A percentile compares a stretch with the other conserved stretches of the same genome.
These are phyloP conservation scores for Blastocystis sp. DNA, from an alignment of 352 stramenopile genomes.

Conservation along the genomic window DNA sequence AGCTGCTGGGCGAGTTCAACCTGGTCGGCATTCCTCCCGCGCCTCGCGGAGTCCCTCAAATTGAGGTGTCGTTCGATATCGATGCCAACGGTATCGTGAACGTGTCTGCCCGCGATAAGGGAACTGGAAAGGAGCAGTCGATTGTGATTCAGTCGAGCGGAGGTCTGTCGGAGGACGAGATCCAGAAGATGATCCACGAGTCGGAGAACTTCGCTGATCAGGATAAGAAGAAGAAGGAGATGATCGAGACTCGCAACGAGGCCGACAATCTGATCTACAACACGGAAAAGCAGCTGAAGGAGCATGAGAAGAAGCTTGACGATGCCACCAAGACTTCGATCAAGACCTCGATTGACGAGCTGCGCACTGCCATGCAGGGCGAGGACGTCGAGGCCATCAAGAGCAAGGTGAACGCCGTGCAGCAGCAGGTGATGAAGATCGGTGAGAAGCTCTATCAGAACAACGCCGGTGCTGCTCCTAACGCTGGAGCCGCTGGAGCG, in stretches of 20 bases:
- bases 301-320: conserved; percentile 87
- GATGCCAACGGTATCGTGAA: conserved; percentile 95
- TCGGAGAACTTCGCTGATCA: conserved; percentile 83
- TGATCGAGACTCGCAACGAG: conserved; percentile 91
- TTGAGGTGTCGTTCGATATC: conserved; percentile 95
- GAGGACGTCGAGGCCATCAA: conserved; percentile 82
- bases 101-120: conserved; percentile 88
- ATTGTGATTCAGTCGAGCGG: conserved; percentile 88
- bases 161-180: conserved; percentile 85
- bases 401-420: conserved; percentile 78
- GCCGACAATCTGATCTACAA: conserved; percentile 87
- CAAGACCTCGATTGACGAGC: conserved; percentile 79
- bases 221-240: conserved; percentile 82
- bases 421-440: conserved; percentile 87
- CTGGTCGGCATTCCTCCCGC: conserved; percentile 87
- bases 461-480: conserved; percentile 61
- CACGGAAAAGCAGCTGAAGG: conserved; percentile 81
- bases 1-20: conserved; percentile 90
- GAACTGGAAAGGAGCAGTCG: conserved; percentile 87
- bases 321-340: conserved; percentile 79
- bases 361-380: conserved; percentile 71
- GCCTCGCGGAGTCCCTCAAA: conserved; percentile 84
- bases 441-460: conserved; percentile 89
- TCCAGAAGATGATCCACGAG: conserved; percentile 91
- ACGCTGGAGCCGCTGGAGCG: conserved; percentile 60